phyloP scores from a whole-genome alignment of 2,329 filamentous ascomycete genomes.

The Thielaviopsis populi region DNA sequence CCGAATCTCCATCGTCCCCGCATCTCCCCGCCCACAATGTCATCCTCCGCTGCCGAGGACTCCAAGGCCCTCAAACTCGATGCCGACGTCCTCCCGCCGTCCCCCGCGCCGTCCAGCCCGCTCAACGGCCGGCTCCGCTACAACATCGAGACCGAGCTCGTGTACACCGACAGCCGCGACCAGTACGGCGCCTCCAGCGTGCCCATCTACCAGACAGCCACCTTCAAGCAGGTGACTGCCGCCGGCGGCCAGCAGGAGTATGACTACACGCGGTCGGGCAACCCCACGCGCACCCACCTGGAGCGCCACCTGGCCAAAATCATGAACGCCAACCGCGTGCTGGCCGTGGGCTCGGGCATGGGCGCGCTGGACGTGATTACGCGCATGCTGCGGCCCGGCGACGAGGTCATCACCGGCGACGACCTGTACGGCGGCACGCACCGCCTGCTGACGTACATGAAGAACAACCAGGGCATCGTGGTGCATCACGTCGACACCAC shows the following conservation, averaged over 20 bases:
- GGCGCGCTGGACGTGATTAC: constrained; percentile 94
- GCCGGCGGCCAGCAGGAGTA: constrained; percentile 71
- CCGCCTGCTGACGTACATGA: constrained; percentile 80
- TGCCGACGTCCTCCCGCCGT: constrained; percentile 75
- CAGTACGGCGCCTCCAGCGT: constrained; percentile 95
- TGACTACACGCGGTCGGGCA: constrained; percentile 95
- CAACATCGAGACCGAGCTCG: constrained; percentile 86
- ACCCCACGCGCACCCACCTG: constrained; percentile 88
- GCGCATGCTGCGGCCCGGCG: constrained; percentile 73
- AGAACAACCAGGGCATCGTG: constrained; percentile 74
- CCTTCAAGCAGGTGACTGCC: constrained; percentile 84
- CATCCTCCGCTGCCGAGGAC: constrained; percentile 22
- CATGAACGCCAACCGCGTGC: constrained; percentile 82
- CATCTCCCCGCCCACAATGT: constrained; percentile 9
- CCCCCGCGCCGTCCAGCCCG: constrained; percentile 83
- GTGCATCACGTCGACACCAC: constrained; percentile 97
- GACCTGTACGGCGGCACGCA: constrained; percentile 95
- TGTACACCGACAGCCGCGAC: constrained; percentile 90
- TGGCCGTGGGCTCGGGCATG: constrained; percentile 95
- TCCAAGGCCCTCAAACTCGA: constrained; percentile 39
- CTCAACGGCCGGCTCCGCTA: constrained; percentile 69
- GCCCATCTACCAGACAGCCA: constrained; percentile 96
- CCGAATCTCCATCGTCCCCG: neutral
- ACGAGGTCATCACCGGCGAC: constrained; percentile 94
- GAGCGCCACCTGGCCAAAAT: constrained; percentile 97